Base-by-base conservation (phyloP, 2,329 filamentous ascomycete species). In the Epicoccum sorghinum region DNA sequence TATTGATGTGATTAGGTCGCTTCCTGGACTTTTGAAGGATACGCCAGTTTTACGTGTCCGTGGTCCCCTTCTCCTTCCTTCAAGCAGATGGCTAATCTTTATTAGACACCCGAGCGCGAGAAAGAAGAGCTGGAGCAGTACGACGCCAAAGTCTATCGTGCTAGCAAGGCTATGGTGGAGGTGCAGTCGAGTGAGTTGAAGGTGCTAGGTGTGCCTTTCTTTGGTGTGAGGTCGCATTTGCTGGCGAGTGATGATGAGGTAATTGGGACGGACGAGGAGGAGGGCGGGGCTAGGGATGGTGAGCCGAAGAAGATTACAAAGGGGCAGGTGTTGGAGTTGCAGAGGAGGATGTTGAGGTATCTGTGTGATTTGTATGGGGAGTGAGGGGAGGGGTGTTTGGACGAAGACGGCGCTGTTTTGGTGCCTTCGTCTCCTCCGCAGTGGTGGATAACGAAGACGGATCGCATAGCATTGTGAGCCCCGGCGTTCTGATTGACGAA, bases 121-220 rank as follows among this genome's bases (percentile, higher is more conserved):
- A 70, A 79, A 30, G 75, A 78, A 42, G 86, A 89, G 68, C 72
- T 89, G 7, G 68, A 75, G 27, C 76, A 77, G 18, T 89, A 86
- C 65, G 85, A 89, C 59, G 72, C 74, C 47, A 89, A 89, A 65
- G 83, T 89, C 13, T 83, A 88, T 61, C 79, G 77, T 49, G 86
- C 85, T 3, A 81, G 83, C 45, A 73, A 73, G 36, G 77, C 82
- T 9, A 88, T 89, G 86, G 79, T 82, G 0, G 76, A 78, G n/a
- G 80, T 81, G 12, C 83, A 88, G 71, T 78, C 76, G 6, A 69
- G 72, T 1, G 83, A 85, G 59, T 69, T 89, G 41, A 82, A 83
- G 52, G 75, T 71, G 7, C 68, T 89, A 29, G 84, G 69, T 8
- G 69, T 73, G 10, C 71, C 71, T 0, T 74, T 74, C 49, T 74